Evolutionary conservation across 129 eudicot species (phyloP), one percentile per base, ranked within the genome.

Genomic region (Logfia minima): DNA sequence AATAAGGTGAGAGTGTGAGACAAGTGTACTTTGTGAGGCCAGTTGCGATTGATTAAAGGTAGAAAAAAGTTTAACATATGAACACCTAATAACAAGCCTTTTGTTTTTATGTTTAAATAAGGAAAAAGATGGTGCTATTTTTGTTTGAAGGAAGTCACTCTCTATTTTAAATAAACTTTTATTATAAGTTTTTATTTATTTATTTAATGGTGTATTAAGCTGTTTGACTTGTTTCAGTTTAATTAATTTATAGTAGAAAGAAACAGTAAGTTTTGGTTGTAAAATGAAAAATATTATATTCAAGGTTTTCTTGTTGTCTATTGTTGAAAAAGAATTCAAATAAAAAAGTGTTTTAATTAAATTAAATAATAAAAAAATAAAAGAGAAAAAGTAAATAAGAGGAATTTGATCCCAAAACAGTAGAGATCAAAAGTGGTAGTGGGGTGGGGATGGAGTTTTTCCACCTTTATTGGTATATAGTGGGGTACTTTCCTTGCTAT

Each of bases 371-470:
- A 16, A 71, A 21, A 14, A 64, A 8, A 16, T 8, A 34, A 48
- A 23, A 22, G 17, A 24, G 41, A 64, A 72, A 79, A 55, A 55
- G 60, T 7, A 72, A 23, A 52, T 32, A 23, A 43, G 14, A 24
- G 79, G 19, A 39, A 63, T 63, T 55, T 23, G 23, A 29, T 48
- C 19, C 29, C 28, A 61, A 41, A 18, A 8, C 29, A 14, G 34
- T 69, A 76, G 9, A 78, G 63, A 61, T 79, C 77, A 45, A 62
- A 73, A 76, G 67, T 77, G 19, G 74, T 60, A 7, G 71, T 29
- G 68, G 79, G 79, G 84, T 66, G 84, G 65, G 69, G 74, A 65
- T 31, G 55, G 29, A 45, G 22, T 26, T 73, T 64, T 74, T 72
- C 84, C 75, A 74, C 75, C 79, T 35, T 66, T 66, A 39, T 55